phyloP scores from a whole-genome alignment of 2,329 filamentous ascomycete genomes.

The Aspergillus sp. region DNA sequence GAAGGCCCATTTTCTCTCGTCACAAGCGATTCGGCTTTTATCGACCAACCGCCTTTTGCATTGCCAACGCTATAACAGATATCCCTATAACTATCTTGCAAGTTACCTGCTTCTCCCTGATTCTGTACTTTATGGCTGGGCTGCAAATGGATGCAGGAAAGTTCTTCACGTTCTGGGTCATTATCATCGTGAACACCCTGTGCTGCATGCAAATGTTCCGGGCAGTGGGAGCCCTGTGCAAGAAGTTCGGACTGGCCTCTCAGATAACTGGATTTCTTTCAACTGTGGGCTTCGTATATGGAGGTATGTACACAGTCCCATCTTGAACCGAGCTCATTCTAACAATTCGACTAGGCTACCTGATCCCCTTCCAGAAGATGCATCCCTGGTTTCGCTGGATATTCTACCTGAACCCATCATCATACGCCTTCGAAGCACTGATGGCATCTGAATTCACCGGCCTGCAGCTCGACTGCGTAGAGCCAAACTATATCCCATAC shows the following conservation, averaged over 20 bases:
- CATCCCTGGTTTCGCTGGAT: slow-evolving; percentile 63
- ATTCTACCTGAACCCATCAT: slow-evolving; percentile 62
- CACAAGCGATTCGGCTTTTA: slow-evolving; percentile 70
- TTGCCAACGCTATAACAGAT: slow-evolving; percentile 57
- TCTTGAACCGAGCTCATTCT: background rate
- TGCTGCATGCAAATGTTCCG: slow-evolving; percentile 54
- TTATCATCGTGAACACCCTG: slow-evolving; percentile 52
- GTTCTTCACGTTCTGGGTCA: slow-evolving; percentile 59
- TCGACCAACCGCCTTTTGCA: slow-evolving; percentile 57
- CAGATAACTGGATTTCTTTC: slow-evolving; percentile 46
- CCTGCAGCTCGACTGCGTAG: slow-evolving; percentile 53
- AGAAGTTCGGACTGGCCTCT: slow-evolving; percentile 47
- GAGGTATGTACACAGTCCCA: slow-evolving; percentile 19
- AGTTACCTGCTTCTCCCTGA: slow-evolving; percentile 57
- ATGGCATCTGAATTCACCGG: slow-evolving; percentile 68
- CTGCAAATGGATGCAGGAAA: slow-evolving; percentile 55
- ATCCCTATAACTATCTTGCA: slow-evolving; percentile 57
- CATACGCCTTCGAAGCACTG: slow-evolving; percentile 67
- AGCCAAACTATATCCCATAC: slow-evolving; percentile 49
- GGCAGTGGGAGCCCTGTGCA: slow-evolving; percentile 46
- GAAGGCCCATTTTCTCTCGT: slow-evolving; percentile 65
- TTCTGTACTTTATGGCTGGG: slow-evolving; percentile 60
- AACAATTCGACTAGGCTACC: slow-evolving; percentile 47
- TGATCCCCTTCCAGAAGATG: slow-evolving; percentile 60
- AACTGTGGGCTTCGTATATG: slow-evolving; percentile 54